Percentiles rank a stretch among this genome's conserved stretches.
phyloP scores from a whole-genome alignment of 768 basidiomycete species.

The Suillus sp. region DNA sequence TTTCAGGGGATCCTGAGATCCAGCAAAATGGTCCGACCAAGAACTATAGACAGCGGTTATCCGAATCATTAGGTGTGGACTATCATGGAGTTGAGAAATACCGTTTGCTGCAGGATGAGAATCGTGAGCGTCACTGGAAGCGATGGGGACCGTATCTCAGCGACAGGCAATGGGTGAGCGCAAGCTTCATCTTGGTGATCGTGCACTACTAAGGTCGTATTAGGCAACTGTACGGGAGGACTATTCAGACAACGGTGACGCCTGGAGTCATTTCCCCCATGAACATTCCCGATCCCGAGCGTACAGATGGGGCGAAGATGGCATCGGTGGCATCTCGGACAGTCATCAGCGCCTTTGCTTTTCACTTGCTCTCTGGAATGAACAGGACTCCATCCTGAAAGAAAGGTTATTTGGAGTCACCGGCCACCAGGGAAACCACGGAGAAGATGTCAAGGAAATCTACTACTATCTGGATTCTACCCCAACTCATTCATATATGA shows the following conservation, averaged over 20 bases:
- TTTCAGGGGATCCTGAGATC: slow-evolving; percentile 25
- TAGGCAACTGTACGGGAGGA: slow-evolving; percentile 99
- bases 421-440: slow-evolving; percentile 97
- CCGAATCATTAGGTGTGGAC: slow-evolving; percentile 60
- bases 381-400: slow-evolving; percentile 90
- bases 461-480: slow-evolving; percentile 99
- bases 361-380: slow-evolving; percentile 92
- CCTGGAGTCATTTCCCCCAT: slow-evolving; percentile 95
- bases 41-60: slow-evolving; percentile 65
- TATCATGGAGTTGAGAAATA: slow-evolving; percentile 85
- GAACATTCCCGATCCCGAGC: slow-evolving; percentile 91
- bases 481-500: slow-evolving; percentile 99
- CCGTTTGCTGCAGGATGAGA: slow-evolving; percentile 81
- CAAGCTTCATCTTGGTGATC: neutral
- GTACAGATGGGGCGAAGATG: slow-evolving; percentile 99
- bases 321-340: slow-evolving; percentile 95
- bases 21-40: slow-evolving; percentile 23
- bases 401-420: slow-evolving; percentile 96
- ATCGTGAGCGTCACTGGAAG: slow-evolving; percentile 91
- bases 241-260: slow-evolving; percentile 95
- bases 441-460: slow-evolving; percentile 98
- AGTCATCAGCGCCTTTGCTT: slow-evolving; percentile 96
- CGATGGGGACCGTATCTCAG: slow-evolving; percentile 98
- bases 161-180: slow-evolving; percentile 93
- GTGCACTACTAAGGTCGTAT: neutral